These are phyloP conservation scores for Paralagenidium karlingii DNA, from an alignment of 352 stramenopile genomes.

Conservation along the genomic window DNA sequence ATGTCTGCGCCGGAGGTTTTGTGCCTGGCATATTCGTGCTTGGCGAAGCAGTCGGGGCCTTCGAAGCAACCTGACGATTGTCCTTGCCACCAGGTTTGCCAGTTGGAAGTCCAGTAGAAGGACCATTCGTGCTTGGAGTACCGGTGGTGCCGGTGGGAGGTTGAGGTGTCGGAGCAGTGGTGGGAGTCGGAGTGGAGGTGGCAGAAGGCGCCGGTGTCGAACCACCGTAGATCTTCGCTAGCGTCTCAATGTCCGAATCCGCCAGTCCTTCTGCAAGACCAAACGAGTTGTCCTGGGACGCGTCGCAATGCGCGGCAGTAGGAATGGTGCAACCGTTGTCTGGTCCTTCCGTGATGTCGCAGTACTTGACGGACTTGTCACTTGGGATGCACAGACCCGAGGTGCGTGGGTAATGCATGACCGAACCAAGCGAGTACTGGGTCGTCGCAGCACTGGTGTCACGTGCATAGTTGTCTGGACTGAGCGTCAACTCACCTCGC, in stretches of 20 bases:
- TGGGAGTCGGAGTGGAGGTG: too few species aligned
- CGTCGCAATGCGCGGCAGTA: constrained; percentile 7
- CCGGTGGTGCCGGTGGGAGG: too few species aligned
- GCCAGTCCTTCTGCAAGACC: constrained; percentile 4
- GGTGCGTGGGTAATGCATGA: constrained; percentile 32
- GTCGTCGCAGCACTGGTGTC: constrained; percentile 12
- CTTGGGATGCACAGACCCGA: constrained; percentile 25
- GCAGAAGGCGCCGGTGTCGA: too few species aligned
- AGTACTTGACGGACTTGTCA: constrained; percentile 13
- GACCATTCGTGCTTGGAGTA: too few species aligned
- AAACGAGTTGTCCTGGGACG: background rate
- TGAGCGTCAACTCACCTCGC: constrained; percentile 22
- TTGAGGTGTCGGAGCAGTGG: too few species aligned
- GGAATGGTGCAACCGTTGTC: constrained; percentile 9
- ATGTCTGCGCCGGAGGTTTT: too few species aligned
- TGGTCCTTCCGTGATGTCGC: constrained; percentile 26
- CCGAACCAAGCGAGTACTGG: constrained; percentile 17
- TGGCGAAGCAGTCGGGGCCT: too few species aligned
- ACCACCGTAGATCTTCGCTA: constrained; percentile 10
- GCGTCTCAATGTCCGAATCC: constrained; percentile 10
- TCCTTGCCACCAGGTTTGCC: too few species aligned
- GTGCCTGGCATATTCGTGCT: too few species aligned
- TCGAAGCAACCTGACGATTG: too few species aligned
- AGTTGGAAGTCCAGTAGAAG: too few species aligned
- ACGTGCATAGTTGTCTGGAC: constrained; percentile 37